These are phyloP conservation scores for Ogataea corticis DNA, from an alignment of 805 yeast genomes.

Conservation along the genomic window DNA sequence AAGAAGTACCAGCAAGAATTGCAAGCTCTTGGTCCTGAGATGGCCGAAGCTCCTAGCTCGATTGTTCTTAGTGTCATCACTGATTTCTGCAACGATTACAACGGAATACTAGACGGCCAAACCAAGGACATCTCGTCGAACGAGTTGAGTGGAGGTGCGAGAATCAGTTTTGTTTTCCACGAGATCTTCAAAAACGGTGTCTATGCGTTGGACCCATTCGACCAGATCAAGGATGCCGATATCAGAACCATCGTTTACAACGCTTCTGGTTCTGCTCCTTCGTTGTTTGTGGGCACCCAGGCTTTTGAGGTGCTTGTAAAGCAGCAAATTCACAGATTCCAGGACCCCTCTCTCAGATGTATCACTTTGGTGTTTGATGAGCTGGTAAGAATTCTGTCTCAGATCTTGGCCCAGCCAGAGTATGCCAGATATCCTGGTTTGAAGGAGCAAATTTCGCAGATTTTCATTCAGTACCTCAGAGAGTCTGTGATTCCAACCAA, in stretches of 20 bases:
- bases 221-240: conserved; percentile 92
- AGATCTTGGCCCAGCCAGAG: conserved; percentile 77
- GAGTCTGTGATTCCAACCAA: conserved; percentile 82
- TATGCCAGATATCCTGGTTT: conserved; percentile 88
- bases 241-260: conserved; percentile 96
- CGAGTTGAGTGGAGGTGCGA: conserved; percentile 97
- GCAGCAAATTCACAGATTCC: conserved; percentile 90
- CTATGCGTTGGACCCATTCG: conserved; percentile 90
- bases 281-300: conserved; percentile 94
- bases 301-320: conserved; percentile 95
- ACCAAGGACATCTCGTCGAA: conserved; percentile 83
- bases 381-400: conserved; percentile 84
- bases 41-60: conserved; percentile 85
- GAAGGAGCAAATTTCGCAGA: conserved; percentile 81
- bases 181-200: conserved; percentile 94
- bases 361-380: conserved; percentile 91
- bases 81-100: conserved; percentile 87
- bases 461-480: conserved; percentile 77
- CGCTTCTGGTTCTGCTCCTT: conserved; percentile 95
- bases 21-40: conserved; percentile 78
- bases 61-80: conserved; percentile 90
- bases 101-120: conserved; percentile 89
- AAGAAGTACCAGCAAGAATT: conserved; percentile 84
- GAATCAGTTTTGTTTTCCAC: conserved; percentile 95
- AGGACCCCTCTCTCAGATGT: conserved; percentile 89